Evolutionary conservation across 257 asterid species (phyloP).

Genomic region (Catharanthus roseus): DNA sequence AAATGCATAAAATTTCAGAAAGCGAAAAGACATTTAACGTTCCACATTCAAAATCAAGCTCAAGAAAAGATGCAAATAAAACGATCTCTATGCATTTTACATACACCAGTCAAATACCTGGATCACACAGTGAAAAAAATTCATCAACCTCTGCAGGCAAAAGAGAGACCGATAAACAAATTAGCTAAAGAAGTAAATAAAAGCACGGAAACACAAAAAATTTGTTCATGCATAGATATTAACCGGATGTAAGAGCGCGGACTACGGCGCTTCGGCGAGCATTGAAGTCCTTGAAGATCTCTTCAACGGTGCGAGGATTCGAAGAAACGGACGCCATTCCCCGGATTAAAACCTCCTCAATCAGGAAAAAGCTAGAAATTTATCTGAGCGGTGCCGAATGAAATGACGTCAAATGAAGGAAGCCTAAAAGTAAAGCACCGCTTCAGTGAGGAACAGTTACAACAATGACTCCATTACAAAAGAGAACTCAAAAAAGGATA

Average conservation of each 20-base stretch:
- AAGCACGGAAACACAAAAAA: neutral
- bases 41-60: neutral
- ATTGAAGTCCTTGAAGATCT: conserved; percentile 73
- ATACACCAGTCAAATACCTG: conserved; percentile 12
- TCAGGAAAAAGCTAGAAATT: neutral
- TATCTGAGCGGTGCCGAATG: neutral
- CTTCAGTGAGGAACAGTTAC: neutral
- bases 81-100: neutral
- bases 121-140: conserved; percentile 27
- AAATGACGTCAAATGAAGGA: neutral
- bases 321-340: conserved; percentile 49
- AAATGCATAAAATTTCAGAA: neutral
- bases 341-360: neutral
- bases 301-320: conserved; percentile 69
- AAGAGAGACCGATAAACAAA: neutral
- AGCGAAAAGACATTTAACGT: neutral
- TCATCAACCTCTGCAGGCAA: conserved; percentile 25
- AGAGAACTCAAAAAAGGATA: neutral
- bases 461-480: neutral
- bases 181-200: too few relatives aligned
- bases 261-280: conserved; percentile 66
- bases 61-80: neutral
- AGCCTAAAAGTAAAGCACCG: neutral
- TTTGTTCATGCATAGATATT: conserved; percentile 4
- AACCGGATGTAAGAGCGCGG: conserved; percentile 71